phyloP scores from a whole-genome alignment of 2,329 filamentous ascomycete species.

The Diaporthe vexans region DNA sequence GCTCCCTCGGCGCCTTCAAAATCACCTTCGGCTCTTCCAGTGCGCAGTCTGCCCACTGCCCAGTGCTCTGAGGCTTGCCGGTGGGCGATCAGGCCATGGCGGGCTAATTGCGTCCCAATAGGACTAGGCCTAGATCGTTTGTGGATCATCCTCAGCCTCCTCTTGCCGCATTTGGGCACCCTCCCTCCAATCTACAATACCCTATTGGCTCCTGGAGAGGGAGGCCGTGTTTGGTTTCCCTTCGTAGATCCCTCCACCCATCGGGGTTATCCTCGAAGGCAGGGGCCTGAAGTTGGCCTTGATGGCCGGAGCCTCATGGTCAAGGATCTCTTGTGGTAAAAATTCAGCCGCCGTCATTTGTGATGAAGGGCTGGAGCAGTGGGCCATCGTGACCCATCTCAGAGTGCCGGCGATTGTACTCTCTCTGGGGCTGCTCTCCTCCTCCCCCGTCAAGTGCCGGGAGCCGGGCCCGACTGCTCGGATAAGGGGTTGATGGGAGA shows the following conservation, averaged over 20 bases:
- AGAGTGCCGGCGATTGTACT: constrained; percentile 12
- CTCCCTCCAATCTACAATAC: constrained; percentile 27
- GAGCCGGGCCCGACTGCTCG: constrained; percentile 23
- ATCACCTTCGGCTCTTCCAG: constrained; percentile 15
- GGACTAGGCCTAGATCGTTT: constrained; percentile 5
- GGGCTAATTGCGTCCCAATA: constrained; percentile 7
- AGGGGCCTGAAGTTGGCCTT: constrained; percentile 20
- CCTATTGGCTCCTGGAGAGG: constrained; percentile 33
- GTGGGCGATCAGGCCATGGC: not conserved
- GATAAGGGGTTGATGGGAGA: constrained; percentile 5
- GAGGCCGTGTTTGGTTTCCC: constrained; percentile 17
- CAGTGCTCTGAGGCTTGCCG: not conserved
- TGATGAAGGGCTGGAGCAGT: constrained; percentile 40
- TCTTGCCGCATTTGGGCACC: constrained; percentile 31
- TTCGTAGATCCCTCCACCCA: constrained; percentile 15
- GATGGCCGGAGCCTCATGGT: constrained; percentile 14
- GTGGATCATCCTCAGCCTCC: constrained; percentile 23
- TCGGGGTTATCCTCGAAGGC: constrained; percentile 25
- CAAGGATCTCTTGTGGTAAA: constrained; percentile 25
- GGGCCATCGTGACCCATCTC: constrained; percentile 30
- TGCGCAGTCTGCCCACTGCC: not conserved
- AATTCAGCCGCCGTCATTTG: constrained; percentile 21
- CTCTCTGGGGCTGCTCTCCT: constrained; percentile 14
- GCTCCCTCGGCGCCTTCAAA: constrained; percentile 21
- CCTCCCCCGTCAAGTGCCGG: constrained; percentile 7